These are phyloP conservation scores for Calonectria honghensis DNA, from an alignment of 2,329 filamentous ascomycete genomes.

Conservation along the genomic window DNA sequence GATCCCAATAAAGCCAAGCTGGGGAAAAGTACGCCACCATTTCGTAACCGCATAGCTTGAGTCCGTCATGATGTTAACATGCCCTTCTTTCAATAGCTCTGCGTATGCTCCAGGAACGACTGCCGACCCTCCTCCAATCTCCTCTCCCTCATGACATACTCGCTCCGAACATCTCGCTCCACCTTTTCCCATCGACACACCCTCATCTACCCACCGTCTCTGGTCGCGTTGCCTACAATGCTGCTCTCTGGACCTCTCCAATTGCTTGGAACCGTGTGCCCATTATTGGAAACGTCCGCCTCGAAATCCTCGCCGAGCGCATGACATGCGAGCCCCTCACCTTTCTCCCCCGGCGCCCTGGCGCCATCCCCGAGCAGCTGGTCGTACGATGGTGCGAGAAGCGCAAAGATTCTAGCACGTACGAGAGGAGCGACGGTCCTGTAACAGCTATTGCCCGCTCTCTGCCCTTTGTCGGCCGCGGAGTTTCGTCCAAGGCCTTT, in stretches of 20 bases:
- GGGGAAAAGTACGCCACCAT: constrained; percentile 72
- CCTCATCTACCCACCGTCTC: constrained; percentile 94
- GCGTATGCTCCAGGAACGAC: constrained; percentile 77
- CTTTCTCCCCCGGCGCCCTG: constrained; percentile 69
- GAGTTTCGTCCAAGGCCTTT: constrained; percentile 82
- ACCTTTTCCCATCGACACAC: constrained; percentile 85
- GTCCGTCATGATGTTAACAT: constrained; percentile 12
- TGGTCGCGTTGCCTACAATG: constrained; percentile 91
- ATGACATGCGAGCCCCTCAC: constrained; percentile 79
- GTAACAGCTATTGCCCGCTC: constrained; percentile 66
- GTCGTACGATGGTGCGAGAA: constrained; percentile 89
- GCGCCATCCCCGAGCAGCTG: constrained; percentile 83
- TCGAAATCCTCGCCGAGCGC: constrained; percentile 92
- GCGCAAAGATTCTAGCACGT: constrained; percentile 48
- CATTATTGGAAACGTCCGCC: constrained; percentile 90
- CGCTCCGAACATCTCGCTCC: constrained; percentile 82
- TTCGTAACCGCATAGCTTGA: neutral
- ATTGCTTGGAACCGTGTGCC: constrained; percentile 97
- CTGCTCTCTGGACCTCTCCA: constrained; percentile 95
- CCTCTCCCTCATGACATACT: constrained; percentile 85
- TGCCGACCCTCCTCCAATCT: constrained; percentile 80
- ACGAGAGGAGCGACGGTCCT: constrained; percentile 50
- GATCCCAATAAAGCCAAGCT: constrained; percentile 78
- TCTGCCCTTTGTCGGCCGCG: constrained; percentile 58
- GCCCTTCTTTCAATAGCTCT: constrained; percentile 68